Conservation (phyloP, 2,329 filamentous ascomycete species). For the Mycogone perniciosa region DNA sequence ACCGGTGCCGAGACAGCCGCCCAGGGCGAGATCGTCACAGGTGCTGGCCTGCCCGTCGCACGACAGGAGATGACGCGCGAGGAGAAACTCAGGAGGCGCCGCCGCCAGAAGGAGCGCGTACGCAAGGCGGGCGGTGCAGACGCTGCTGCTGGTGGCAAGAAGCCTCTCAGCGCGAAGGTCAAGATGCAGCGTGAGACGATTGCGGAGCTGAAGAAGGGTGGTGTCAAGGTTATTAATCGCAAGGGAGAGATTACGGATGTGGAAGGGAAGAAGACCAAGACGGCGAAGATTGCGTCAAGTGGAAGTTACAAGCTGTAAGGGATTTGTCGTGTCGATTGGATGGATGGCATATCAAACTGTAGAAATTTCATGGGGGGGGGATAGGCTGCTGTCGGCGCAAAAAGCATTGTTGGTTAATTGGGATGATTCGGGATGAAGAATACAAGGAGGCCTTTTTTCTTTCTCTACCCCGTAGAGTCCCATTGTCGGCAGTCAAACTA, state of each 20-base stretch:
- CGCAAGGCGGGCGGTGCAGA: slow-evolving; percentile 55
- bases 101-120: slow-evolving; percentile 80
- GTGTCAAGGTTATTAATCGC: slow-evolving; percentile 86
- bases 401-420: too few species aligned
- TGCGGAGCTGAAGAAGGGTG: slow-evolving; percentile 70
- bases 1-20: slow-evolving; percentile 61
- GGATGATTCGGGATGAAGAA: background rate
- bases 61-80: slow-evolving; percentile 84
- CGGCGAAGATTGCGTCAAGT: slow-evolving; percentile 43
- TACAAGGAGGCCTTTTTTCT: background rate
- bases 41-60: slow-evolving; percentile 70
- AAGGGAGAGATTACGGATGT: slow-evolving; percentile 81
- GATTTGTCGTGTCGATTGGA: background rate
- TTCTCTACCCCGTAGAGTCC: background rate
- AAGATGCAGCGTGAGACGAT: slow-evolving; percentile 45
- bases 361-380: background rate
- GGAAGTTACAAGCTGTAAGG: slow-evolving; percentile 57
- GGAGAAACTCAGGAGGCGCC: slow-evolving; percentile 68
- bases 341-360: background rate
- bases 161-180: slow-evolving; percentile 51
- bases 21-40: slow-evolving; percentile 67
- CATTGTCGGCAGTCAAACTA: background rate
- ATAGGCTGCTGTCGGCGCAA: too few species aligned
- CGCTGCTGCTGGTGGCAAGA: slow-evolving; percentile 29
- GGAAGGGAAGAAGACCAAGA: slow-evolving; percentile 68